A percentile compares a stretch with the other conserved stretches of the same genome.
Conservation (phyloP, 345 rosid genomes). For the Arabis alpina region DNA sequence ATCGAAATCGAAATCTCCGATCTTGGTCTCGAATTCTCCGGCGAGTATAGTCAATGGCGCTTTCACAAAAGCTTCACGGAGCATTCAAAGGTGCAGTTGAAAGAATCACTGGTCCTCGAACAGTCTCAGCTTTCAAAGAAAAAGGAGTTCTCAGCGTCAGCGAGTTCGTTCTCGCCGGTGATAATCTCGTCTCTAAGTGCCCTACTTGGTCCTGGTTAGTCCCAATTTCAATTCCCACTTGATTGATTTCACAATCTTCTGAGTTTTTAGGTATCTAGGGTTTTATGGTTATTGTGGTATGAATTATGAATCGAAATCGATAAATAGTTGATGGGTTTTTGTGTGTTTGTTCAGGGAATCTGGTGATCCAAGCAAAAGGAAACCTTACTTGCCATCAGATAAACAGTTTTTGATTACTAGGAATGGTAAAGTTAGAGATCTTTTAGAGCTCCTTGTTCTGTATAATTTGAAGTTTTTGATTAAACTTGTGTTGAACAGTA, state of each 20-base stretch:
- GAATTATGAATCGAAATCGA: not conserved
- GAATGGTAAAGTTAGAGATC: conserved; percentile 55
- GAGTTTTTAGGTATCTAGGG: not conserved
- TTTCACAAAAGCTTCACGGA: conserved; percentile 76
- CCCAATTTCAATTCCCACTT: not conserved
- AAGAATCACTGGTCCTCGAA: conserved; percentile 83
- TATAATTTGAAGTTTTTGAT: conserved; percentile 18
- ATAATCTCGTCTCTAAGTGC: conserved; percentile 93
- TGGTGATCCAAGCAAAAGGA: conserved; percentile 87
- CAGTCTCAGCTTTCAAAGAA: conserved; percentile 91
- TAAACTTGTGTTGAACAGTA: conserved; percentile 43
- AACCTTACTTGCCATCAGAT: conserved; percentile 75
- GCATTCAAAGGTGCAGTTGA: conserved; percentile 91
- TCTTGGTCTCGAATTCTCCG: not conserved
- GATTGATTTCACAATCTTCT: not conserved
- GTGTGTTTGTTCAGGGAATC: conserved; percentile 65
- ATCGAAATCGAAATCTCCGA: conserved; percentile 10
- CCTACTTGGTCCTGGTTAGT: conserved; percentile 96
- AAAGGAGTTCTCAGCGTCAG: conserved; percentile 92
- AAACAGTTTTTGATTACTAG: conserved; percentile 91
- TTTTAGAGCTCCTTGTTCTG: not conserved
- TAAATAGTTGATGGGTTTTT: not conserved
- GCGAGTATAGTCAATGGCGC: conserved; percentile 29
- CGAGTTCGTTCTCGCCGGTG: conserved; percentile 89
- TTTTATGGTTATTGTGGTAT: not conserved